Percentiles rank a stretch among this genome's conserved stretches.
phyloP scores from a whole-genome alignment of 192 early-diverging fungal species.

The Podochytrium sp. region DNA sequence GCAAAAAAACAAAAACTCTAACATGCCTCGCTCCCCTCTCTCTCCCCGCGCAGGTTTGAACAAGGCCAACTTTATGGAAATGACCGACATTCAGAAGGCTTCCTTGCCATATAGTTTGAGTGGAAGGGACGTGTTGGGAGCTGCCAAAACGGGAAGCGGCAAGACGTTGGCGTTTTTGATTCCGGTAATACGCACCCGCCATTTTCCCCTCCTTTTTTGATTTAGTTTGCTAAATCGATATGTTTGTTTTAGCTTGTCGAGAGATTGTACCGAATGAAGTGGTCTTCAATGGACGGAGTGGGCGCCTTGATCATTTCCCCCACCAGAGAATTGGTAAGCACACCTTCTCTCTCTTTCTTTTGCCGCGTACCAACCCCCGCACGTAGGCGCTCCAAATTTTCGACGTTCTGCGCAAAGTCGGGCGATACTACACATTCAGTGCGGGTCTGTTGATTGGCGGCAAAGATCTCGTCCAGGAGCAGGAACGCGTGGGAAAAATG shows the following conservation, averaged over 20 bases:
- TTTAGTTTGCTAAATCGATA: conserved; percentile 36
- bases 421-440: conserved; percentile 75
- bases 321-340: conserved; percentile 73
- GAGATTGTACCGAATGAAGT: conserved; percentile 77
- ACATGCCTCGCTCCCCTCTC: no score
- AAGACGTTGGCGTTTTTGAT: conserved; percentile 94
- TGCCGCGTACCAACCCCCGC: not conserved
- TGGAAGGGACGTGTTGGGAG: conserved; percentile 88
- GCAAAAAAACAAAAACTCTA: not conserved
- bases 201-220: not conserved
- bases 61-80: conserved; percentile 83
- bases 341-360: not conserved
- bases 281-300: conserved; percentile 68
- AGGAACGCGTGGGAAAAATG: conserved; percentile 54
- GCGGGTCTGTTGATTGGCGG: conserved; percentile 92
- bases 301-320: conserved; percentile 78
- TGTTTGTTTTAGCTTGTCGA: conserved; percentile 74
- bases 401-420: conserved; percentile 65
- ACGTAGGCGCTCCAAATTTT: conserved; percentile 89
- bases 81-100: conserved; percentile 88
- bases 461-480: conserved; percentile 80
- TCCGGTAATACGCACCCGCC: conserved; percentile 66
- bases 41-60: conserved; percentile 74
- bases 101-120: conserved; percentile 76
- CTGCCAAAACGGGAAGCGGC: conserved; percentile 92